Percentiles rank a stretch among this genome's conserved stretches.
These are phyloP conservation scores for Wallacemonas sp. DNA, from an alignment of 208 protist species.

Conservation along the genomic window DNA sequence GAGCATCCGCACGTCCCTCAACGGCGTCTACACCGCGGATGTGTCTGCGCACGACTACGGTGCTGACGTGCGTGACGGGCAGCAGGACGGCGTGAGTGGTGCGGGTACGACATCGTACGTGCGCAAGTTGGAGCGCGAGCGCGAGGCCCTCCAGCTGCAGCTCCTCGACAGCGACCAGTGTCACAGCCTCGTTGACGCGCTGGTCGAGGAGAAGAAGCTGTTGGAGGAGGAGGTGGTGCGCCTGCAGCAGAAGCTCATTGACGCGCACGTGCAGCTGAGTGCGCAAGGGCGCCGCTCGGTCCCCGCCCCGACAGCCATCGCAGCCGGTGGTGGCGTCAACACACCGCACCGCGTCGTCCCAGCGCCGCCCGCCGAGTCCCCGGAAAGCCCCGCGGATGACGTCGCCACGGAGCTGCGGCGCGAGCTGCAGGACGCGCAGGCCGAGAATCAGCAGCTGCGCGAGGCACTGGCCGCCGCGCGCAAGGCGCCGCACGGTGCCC, in stretches of 20 bases:
- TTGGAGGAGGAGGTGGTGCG: conserved; percentile 44
- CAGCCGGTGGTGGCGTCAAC: neutral
- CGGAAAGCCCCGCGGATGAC: neutral
- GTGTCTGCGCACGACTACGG: conserved; percentile 11
- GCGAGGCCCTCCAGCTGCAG: conserved; percentile 37
- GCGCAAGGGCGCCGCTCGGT: conserved; percentile 23
- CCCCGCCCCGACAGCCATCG: neutral
- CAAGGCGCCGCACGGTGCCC: conserved; percentile 20
- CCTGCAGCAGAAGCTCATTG: conserved; percentile 29
- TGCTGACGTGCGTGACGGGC: neutral
- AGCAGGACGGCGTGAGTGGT: neutral
- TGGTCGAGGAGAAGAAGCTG: conserved; percentile 34
- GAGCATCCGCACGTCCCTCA: conserved; percentile 19
- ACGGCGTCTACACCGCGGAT: conserved; percentile 13
- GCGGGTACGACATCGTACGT: conserved; percentile 32
- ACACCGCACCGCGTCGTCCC: conserved; percentile 17
- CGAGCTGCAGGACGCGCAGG: neutral
- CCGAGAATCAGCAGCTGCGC: conserved; percentile 18
- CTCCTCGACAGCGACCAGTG: conserved; percentile 19
- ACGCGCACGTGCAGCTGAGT: conserved; percentile 6
- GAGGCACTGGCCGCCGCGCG: conserved; percentile 9
- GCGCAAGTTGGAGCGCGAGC: conserved; percentile 34
- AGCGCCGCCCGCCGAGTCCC: neutral
- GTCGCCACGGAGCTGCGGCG: neutral
- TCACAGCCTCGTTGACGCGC: conserved; percentile 17